Evolutionary conservation across 1,139 yeast species (phyloP), one percentile per base, ranked within the genome.

Genomic region (Starmera stellimalicola): DNA sequence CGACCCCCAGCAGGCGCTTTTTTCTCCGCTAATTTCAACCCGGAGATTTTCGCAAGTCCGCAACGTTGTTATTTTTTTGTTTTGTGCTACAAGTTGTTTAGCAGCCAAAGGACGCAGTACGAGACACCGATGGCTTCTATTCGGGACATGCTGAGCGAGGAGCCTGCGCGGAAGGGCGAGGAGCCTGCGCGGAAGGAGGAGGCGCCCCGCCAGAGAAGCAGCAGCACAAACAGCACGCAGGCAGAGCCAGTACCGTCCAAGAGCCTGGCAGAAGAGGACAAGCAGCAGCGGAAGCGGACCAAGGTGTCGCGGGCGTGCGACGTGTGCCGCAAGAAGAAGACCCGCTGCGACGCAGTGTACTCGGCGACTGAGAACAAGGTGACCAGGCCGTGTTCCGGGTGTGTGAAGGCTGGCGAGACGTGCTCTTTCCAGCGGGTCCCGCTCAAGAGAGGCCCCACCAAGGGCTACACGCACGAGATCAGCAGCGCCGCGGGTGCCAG

Each of bases 401-500:
- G 85, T 52, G 47, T 55, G 15, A 74, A 70, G 45, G 69, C 63
- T 42, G 62, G 61, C 32, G 80, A 73, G 29, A 48, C 48, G 2
- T 79, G 88, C 53, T 63, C 77, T 1, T 79, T 77, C 48, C 74
- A 77, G 17, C 60, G 91, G 36, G 66, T 77, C 1, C 91, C 87
- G 0, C 54, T 80, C 53, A 81, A 80, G 49, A 58, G 93, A 44
- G 93, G 91, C 0, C 93, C 93, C 1, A 68, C 81, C 2, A 80
- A 79, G 50, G 88, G 88, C 1, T 77, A 68, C 9, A 41, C 44
- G 29, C 11, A 16, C 8, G 32, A 27, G 15, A 7, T 27, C 8
- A 20, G n/a, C 14, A 29, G 14, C 14, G 27, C 11, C 11, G 23
- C 10, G 8, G 23, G 23, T 19, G 23, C 10, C 8, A 19, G 11